Evolutionary conservation across 805 yeast species (phyloP).

Genomic region (Monosporozyma aquatica): DNA sequence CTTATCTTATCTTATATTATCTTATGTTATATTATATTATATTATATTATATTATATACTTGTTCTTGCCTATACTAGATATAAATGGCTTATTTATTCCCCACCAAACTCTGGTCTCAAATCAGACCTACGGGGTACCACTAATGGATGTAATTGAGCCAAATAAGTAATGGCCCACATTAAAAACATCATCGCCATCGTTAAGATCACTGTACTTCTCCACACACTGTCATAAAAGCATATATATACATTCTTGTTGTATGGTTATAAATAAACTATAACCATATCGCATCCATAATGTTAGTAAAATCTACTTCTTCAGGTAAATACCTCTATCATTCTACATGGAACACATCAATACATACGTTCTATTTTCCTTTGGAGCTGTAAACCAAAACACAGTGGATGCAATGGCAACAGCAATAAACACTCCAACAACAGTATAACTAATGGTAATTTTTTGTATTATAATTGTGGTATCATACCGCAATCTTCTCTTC

Average conservation of each 20-base stretch:
- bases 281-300: too few species aligned
- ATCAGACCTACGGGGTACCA: slow-evolving; percentile 83
- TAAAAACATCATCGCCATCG: slow-evolving; percentile 67
- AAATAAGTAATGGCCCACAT: slow-evolving; percentile 93
- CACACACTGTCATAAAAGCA: slow-evolving; percentile 37
- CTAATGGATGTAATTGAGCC: slow-evolving; percentile 80
- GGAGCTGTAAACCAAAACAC: slow-evolving; percentile 83
- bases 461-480: slow-evolving; percentile 1
- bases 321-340: neutral
- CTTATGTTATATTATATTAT: neutral
- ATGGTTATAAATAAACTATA: too few species aligned
- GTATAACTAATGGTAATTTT: too few species aligned
- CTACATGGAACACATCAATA: too few species aligned
- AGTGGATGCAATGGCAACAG: slow-evolving; percentile 50
- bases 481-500: too few species aligned
- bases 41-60: neutral
- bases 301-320: slow-evolving; percentile 4
- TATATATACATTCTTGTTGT: too few species aligned
- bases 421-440: slow-evolving; percentile 54
- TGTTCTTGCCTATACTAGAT: neutral
- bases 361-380: slow-evolving; percentile 62
- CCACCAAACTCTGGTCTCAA: slow-evolving; percentile 62
- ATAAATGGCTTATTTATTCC: neutral
- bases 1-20: neutral
- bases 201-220: slow-evolving; percentile 62